These are phyloP conservation scores for Drosera spatulata DNA, from an alignment of 179 eudicot genomes.

Conservation along the genomic window DNA sequence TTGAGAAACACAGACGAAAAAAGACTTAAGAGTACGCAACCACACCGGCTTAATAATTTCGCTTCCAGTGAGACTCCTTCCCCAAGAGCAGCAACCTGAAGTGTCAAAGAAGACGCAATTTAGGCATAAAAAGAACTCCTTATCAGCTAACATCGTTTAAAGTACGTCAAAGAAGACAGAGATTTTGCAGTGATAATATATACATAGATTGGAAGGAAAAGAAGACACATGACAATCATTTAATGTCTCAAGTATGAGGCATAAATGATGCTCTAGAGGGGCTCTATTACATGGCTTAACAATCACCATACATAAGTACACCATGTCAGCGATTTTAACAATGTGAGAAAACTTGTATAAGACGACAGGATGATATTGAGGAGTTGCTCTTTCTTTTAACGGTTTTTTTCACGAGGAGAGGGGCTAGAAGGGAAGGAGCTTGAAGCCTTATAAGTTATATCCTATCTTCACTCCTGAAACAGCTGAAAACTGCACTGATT, in stretches of 20 bases:
- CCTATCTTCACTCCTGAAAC: neutral
- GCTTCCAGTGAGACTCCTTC: conserved; percentile 86
- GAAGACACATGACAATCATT: no score
- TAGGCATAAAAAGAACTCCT: neutral
- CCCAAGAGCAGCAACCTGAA: conserved; percentile 80
- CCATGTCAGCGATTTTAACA: no score
- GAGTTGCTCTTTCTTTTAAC: neutral
- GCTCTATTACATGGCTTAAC: no score
- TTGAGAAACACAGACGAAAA: conserved; percentile 1
- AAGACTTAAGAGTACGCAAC: conserved; percentile 1
- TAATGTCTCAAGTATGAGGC: no score
- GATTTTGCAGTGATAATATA: neutral
- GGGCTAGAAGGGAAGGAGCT: no score
- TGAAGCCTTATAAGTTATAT: no score
- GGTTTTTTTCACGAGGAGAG: neutral
- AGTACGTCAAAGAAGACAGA: neutral
- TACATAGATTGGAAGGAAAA: no score
- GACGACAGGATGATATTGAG: no score
- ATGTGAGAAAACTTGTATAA: no score
- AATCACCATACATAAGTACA: no score
- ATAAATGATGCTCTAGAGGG: no score
- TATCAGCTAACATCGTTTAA: neutral
- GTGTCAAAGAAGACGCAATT: conserved; percentile 4
- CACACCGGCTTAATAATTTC: conserved; percentile 71
- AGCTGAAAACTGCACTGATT: neutral